Evolutionary conservation across 2,329 filamentous ascomycete genomes (phyloP), one percentile per base, ranked within the genome.

Genomic region (Pezicula neosporulosa): DNA sequence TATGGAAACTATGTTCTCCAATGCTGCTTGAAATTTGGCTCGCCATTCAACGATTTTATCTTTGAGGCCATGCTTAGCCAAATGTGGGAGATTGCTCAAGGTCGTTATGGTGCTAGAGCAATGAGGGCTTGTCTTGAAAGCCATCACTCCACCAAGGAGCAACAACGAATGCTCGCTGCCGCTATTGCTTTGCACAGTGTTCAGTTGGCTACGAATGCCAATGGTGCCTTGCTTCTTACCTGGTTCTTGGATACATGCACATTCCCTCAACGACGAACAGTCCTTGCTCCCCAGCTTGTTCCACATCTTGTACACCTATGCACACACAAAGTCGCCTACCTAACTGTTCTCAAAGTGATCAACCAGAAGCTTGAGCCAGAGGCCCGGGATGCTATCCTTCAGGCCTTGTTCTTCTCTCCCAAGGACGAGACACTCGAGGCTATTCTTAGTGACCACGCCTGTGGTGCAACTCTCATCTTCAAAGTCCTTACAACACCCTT

Each of bases 191-290:
- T 97, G 39, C 91, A 97, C 75, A 96, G 93, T 64, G 93, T 97
- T 24, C 92, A 97, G 72, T 80, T 99, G 56, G 93, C 94, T 9
- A 97, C 93, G 46, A 97, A 97, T 67, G 88, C 92, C 44, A 99
- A 99, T 63, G 94, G 94, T 30, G 94, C 94, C 39, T 76, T 99
- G 45, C 78, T 99, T 19, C 74, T 99, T 59, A 99, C 94, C 10
- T 99, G 94, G 94, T 95, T 97, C 78, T 77, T 99, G 50, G 94
- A 99, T 67, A 97, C 94, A 1, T 99, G 94, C 78, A 97, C 89
- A 13, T 96, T 97, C 75, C 91, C 93, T 35, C 85, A 87, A 60
- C 87, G 94, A 58, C 88, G 94, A 52, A 95, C 90, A 21, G 92
- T 97, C 27, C 78, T 99, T 50, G 92, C 94, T 42, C 94, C 94